Evolutionary conservation across 352 stramenopile species (phyloP), one percentile per base, ranked within the genome.

Genomic region (Phytophthora megakarya): DNA sequence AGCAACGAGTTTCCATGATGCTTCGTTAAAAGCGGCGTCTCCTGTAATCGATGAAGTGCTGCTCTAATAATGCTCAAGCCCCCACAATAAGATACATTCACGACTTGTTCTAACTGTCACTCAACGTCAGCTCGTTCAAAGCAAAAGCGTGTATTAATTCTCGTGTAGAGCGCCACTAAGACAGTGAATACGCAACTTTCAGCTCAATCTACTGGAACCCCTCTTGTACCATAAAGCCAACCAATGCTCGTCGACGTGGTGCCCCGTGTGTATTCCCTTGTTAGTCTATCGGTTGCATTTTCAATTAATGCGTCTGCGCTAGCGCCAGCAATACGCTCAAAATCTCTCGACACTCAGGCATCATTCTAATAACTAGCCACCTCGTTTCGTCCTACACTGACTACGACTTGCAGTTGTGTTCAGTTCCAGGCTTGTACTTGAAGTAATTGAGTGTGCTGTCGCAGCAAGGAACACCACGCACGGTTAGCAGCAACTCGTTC

Each of bases 241-340:
- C 21, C 35, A 62, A 48, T 60, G 12, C 30, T 32, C 42, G 23
- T 64, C n/a, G 30, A n/a, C 23, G 13, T 73, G 45, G 35, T 53
- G 39, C 61, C 44, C n/a, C 26, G 26, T 57, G 40, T 72, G 52
- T 70, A 73, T 73, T 73, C 33, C 50, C 25, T 57, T 68, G 58
- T 68, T 75, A 71, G 46, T 72, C 67, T 75, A 75, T 75, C 56
- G 38, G 47, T 55, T 65, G 51, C 67, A 72, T 61, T 61, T 70
- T 65, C 55, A 57, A 58, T 49, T 49, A 47, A 61, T 59, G 51
- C 51, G 58, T 64, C 43, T 53, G 49, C 52, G 30, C 35, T 60
- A 46, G 57, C 43, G 51, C 54, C 55, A 56, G 63, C 48, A 58
- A 55, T 43, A 21, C 58, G 47, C 39, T 46, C 38, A 72, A 50